phyloP scores from a whole-genome alignment of 2,329 filamentous ascomycete species.

The Aureobasidium pullulans region DNA sequence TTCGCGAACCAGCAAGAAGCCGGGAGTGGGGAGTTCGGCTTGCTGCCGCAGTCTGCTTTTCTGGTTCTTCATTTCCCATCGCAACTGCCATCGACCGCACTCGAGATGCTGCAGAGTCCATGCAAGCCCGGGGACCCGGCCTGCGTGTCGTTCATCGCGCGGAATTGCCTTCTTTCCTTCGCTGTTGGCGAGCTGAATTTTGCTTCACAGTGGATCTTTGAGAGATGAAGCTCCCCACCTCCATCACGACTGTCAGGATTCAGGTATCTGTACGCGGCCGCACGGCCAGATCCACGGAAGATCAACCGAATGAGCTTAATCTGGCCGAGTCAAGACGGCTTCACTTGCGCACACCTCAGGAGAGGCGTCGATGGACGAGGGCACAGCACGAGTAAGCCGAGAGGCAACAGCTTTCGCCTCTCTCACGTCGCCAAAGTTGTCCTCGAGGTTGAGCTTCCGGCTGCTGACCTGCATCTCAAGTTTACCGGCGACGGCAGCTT shows the following conservation, averaged over 20 bases:
- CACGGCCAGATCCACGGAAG: not conserved
- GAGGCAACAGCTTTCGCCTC: not conserved
- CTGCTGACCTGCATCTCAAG: not conserved
- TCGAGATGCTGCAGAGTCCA: not conserved
- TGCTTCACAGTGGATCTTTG: not conserved
- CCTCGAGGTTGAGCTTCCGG: not conserved
- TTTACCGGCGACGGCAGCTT: not conserved
- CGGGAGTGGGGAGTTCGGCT: constrained; percentile 4
- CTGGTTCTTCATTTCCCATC: constrained; percentile 12
- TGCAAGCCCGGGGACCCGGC: not conserved
- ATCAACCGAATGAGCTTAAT: constrained; percentile 9
- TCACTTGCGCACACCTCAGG: not conserved
- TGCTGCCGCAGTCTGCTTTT: not conserved
- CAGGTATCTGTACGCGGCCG: not conserved
- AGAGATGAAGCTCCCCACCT: not conserved
- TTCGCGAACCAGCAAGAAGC: constrained; percentile 1
- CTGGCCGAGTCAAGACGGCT: not conserved
- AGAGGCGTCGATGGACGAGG: not conserved
- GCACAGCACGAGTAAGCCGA: not conserved
- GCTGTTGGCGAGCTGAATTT: not conserved
- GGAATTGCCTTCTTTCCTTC: not conserved
- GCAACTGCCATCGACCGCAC: not conserved
- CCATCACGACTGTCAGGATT: not conserved
- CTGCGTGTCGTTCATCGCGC: not conserved
- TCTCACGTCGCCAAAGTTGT: not conserved